Percentiles rank a stretch among this genome's conserved stretches.
phyloP scores from a whole-genome alignment of 805 yeast genomes.

The Sungouiella thailandica region DNA sequence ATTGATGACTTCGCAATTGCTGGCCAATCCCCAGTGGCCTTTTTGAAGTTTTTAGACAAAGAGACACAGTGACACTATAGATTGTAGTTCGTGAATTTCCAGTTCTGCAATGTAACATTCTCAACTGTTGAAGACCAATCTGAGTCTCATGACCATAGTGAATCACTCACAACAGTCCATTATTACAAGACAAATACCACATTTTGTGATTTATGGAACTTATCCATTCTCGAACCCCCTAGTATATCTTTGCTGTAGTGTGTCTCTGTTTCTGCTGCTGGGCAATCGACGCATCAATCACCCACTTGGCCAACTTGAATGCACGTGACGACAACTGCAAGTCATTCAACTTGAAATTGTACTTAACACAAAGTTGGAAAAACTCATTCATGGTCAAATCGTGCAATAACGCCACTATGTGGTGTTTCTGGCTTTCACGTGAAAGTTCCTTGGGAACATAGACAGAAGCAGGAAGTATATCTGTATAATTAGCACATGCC shows the following conservation, averaged over 20 bases:
- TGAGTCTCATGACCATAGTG: too few species aligned
- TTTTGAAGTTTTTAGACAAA: too few species aligned
- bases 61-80: too few species aligned
- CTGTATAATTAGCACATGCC: slow-evolving; percentile 33
- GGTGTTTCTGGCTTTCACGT: slow-evolving; percentile 19
- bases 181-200: too few species aligned
- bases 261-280: slow-evolving; percentile 33
- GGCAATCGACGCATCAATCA: slow-evolving; percentile 58
- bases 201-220: too few species aligned
- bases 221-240: too few species aligned
- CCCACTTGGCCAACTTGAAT: slow-evolving; percentile 66
- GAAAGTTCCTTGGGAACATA: slow-evolving; percentile 35
- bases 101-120: too few species aligned
- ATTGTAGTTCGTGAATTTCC: too few species aligned
- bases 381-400: slow-evolving; percentile 62
- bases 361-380: slow-evolving; percentile 58
- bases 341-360: slow-evolving; percentile 60
- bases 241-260: background rate
- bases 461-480: slow-evolving; percentile 40
- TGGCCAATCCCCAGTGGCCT: too few species aligned
- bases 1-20: too few species aligned
- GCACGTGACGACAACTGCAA: slow-evolving; percentile 59
- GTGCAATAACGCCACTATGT: slow-evolving; percentile 51
- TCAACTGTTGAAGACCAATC: too few species aligned
- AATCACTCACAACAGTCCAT: too few species aligned